phyloP scores from a whole-genome alignment of 192 early-diverging fungal genomes.

The Anaeromyces robustus region DNA sequence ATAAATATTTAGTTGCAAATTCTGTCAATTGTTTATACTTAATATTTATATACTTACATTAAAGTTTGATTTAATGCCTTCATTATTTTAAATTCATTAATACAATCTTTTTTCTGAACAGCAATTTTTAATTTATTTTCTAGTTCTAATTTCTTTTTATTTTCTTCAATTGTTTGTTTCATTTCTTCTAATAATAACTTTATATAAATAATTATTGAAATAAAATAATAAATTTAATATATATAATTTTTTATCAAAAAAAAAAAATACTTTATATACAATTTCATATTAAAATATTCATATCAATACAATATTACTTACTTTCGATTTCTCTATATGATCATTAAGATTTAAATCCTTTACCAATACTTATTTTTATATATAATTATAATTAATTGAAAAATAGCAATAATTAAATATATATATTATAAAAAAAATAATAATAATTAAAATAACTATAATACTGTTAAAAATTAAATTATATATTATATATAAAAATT shows the following conservation, averaged over 20 bases:
- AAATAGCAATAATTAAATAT: too few species aligned
- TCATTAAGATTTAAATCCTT: background rate
- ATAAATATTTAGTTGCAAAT: background rate
- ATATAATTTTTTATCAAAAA: too few species aligned
- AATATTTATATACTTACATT: background rate
- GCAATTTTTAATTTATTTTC: background rate
- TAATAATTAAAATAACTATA: too few species aligned
- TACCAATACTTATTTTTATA: too few species aligned
- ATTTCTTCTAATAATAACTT: background rate
- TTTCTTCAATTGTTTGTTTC: background rate
- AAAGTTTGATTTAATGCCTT: background rate
- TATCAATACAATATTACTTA: background rate
- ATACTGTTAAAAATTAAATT: too few species aligned
- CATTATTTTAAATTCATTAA: background rate
- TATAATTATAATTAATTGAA: too few species aligned
- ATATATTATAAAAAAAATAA: too few species aligned
- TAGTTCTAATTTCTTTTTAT: background rate
- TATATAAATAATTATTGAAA: background rate
- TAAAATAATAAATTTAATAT: too few species aligned
- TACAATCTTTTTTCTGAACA: background rate
- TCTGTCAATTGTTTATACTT: background rate
- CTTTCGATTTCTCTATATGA: background rate
- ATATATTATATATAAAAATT: too few species aligned
- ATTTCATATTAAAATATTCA: too few species aligned
- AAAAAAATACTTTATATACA: too few species aligned